These are phyloP conservation scores for Scedosporium aurantiacum DNA, from an alignment of 2,329 filamentous ascomycete genomes.

Conservation along the genomic window DNA sequence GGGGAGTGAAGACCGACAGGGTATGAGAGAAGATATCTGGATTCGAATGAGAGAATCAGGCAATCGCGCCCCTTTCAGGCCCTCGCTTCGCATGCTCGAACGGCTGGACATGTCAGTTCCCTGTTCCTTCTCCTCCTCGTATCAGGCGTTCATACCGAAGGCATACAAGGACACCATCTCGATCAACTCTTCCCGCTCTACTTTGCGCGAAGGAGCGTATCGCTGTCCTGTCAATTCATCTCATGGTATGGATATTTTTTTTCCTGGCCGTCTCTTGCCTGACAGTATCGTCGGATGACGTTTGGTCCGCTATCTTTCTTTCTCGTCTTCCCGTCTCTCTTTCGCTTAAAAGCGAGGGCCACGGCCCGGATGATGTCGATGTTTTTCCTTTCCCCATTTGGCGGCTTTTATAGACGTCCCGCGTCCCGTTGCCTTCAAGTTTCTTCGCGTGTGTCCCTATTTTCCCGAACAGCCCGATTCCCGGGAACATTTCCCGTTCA, in stretches of 20 bases:
- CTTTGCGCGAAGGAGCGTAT: not conserved
- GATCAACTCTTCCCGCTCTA: not conserved
- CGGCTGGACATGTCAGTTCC: not conserved
- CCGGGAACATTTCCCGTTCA: not conserved
- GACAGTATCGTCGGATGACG: not conserved
- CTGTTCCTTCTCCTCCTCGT: not conserved
- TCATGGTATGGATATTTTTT: not conserved
- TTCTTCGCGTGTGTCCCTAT: not conserved
- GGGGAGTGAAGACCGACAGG: not conserved
- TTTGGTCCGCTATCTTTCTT: not conserved
- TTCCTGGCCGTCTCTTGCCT: not conserved
- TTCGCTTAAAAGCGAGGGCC: not conserved
- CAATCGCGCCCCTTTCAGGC: not conserved
- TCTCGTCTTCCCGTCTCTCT: not conserved
- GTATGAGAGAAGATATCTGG: not conserved
- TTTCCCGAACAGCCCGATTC: conserved; percentile 1
- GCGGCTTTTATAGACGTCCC: not conserved
- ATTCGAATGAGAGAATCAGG: not conserved
- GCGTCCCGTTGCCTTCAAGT: not conserved
- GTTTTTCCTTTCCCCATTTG: not conserved
- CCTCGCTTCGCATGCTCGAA: not conserved
- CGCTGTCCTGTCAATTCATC: not conserved
- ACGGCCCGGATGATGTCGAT: not conserved
- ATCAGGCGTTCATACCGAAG: not conserved
- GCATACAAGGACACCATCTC: not conserved